A percentile compares a stretch with the other conserved stretches of the same genome.
Conservation (phyloP, 2,329 filamentous ascomycete genomes). For the Fusarium sp. region DNA sequence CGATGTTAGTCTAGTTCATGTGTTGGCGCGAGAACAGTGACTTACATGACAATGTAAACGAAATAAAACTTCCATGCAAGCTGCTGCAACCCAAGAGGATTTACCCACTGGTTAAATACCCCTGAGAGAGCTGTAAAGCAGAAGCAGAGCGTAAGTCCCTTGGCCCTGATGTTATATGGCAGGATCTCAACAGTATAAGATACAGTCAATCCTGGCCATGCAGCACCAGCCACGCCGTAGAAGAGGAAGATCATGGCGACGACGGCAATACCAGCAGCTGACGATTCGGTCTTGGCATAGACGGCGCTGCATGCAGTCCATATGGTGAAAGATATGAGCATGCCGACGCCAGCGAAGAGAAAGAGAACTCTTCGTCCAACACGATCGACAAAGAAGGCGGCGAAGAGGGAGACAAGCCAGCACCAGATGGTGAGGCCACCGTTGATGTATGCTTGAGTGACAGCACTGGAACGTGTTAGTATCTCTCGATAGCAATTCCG, state of each 20-base stretch:
- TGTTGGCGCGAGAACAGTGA: fast-evolving
- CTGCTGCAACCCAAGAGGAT: slow-evolving; percentile 37
- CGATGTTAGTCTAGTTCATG: not conserved
- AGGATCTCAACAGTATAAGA: slow-evolving; percentile 40
- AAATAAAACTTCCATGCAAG: slow-evolving; percentile 39
- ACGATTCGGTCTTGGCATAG: slow-evolving; percentile 37
- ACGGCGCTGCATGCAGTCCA: slow-evolving; percentile 41
- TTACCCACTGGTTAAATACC: slow-evolving; percentile 40
- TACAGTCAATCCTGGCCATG: slow-evolving; percentile 39
- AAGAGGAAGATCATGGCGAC: slow-evolving; percentile 43
- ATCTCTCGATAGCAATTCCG: fast-evolving
- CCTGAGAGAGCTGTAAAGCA: slow-evolving; percentile 39
- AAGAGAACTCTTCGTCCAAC: slow-evolving; percentile 37
- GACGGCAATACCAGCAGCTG: slow-evolving; percentile 30
- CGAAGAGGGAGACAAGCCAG: slow-evolving; percentile 35
- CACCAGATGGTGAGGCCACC: slow-evolving; percentile 40
- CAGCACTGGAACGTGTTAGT: slow-evolving; percentile 13
- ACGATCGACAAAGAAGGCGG: slow-evolving; percentile 40
- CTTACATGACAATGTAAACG: slow-evolving; percentile 40
- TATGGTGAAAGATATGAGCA: slow-evolving; percentile 37
- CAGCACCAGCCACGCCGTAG: slow-evolving; percentile 37
- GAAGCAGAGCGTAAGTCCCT: slow-evolving; percentile 39
- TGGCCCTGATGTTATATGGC: slow-evolving; percentile 39
- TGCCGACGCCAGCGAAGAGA: slow-evolving; percentile 36
- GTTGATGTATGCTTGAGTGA: slow-evolving; percentile 40